phyloP scores from a whole-genome alignment of 2,329 filamentous ascomycete genomes.

The Fusarium staphyleae region DNA sequence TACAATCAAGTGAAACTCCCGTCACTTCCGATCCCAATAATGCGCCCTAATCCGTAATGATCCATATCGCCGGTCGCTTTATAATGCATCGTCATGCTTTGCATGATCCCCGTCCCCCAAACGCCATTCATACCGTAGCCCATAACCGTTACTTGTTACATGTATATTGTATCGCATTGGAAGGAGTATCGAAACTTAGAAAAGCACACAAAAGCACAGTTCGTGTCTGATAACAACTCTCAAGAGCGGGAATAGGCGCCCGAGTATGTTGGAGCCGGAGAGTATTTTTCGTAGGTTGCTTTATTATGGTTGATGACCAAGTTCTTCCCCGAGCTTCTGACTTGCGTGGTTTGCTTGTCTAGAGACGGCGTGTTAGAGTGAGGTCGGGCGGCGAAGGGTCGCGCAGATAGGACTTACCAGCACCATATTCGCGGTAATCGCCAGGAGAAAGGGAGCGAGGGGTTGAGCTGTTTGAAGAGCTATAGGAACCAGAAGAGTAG shows the following conservation, averaged over 20 bases:
- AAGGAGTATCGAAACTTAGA: constrained; percentile 4
- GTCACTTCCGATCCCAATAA: constrained; percentile 11
- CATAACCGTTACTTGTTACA: constrained; percentile 27
- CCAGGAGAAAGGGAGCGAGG: constrained; percentile 41
- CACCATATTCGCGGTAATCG: constrained; percentile 44
- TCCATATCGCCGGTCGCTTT: constrained; percentile 17
- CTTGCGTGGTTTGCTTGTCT: constrained; percentile 40
- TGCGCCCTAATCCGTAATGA: constrained; percentile 10
- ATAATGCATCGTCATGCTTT: constrained; percentile 30
- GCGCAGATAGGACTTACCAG: constrained; percentile 39
- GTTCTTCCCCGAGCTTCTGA: constrained; percentile 35
- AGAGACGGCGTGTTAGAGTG: constrained; percentile 32
- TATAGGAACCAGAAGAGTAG: constrained; percentile 41
- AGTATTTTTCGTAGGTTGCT: constrained; percentile 41
- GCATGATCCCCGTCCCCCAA: constrained; percentile 23
- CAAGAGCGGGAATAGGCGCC: constrained; percentile 29
- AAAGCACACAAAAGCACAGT: constrained; percentile 1
- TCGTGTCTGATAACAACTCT: neutral
- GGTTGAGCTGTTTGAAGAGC: constrained; percentile 38
- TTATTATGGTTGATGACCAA: constrained; percentile 46
- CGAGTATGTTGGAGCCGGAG: constrained; percentile 43
- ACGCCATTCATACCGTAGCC: constrained; percentile 34
- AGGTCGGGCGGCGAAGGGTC: constrained; percentile 8
- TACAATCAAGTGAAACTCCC: constrained; percentile 11
- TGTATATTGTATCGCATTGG: constrained; percentile 14